Base-by-base conservation (phyloP, 352 stramenopile genomes). In the Nothophytophthora sp. region DNA sequence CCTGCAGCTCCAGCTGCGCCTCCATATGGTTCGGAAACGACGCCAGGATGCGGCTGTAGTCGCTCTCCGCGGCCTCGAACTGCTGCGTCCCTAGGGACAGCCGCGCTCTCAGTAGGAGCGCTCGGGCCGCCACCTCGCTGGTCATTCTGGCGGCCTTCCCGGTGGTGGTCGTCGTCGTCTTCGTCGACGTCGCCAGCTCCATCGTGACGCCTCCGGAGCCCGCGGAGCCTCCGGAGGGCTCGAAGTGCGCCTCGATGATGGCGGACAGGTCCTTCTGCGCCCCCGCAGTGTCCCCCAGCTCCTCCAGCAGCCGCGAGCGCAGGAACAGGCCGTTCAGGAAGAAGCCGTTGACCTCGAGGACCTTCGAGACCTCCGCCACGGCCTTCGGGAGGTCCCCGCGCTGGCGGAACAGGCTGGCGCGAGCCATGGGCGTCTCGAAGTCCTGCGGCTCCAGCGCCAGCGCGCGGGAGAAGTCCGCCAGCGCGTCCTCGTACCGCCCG, bases 251-350 rank as follows among this genome's bases (percentile, higher is more conserved):
- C 20, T 91, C 66, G 30, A 92, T 71, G 35, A 92, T 86, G 11
- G 74, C 76, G 8, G 81, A 78, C 55, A 90, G 90, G 54, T 92
- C 81, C 1, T 55, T 43, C 33, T 77, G 59, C 0, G 81, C 78
- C 22, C 81, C 67, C 29, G 63, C 40, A 1, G 63, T 51, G 3
- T 67, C 61, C 0, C 63, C 72, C 1, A 73, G 28, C 7, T 76
- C 49, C 22, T 85, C 76, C 45, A 72, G 83, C 37, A 92, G 54
- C 35, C 69, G 63, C 0, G 74, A 78, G 32, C 81, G 63, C 20
- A 90, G 57, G 43, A 88, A 87, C 18, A 92, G 29, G 7, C 73
- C 81, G 35, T 89, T 73, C n/a, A 92, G 60, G 29, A 90, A 89
- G 63, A 90, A 88, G 0, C 78, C 78, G 44, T 77, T 92, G 6